phyloP scores from a whole-genome alignment of 495 filamentous ascomycete species.

The Emericellopsis terricola region DNA sequence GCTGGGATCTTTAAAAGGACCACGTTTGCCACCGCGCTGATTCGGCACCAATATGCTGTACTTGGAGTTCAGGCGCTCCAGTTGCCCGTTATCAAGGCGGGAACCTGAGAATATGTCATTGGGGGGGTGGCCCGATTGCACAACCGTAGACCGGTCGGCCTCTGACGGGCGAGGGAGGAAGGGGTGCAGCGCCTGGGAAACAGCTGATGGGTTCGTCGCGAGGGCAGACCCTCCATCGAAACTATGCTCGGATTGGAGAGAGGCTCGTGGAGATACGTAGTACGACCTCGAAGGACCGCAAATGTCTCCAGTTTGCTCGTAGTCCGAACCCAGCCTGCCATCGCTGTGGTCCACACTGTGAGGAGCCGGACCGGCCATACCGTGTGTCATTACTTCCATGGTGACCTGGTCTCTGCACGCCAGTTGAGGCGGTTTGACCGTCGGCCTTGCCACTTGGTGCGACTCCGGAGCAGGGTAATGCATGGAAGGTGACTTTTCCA shows the following conservation, averaged over 20 bases:
- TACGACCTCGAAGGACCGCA: background rate
- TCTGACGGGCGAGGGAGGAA: background rate
- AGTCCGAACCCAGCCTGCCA: background rate
- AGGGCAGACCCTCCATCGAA: background rate
- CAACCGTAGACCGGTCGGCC: background rate
- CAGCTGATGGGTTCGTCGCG: too few species aligned
- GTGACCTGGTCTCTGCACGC: background rate
- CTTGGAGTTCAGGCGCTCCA: background rate
- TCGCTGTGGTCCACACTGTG: background rate
- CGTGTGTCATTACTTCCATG: background rate
- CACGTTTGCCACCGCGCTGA: constrained; percentile 9
- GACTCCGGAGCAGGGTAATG: background rate
- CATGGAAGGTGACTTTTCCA: background rate
- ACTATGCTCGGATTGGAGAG: background rate
- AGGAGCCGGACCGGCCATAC: too few species aligned
- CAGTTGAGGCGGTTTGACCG: background rate
- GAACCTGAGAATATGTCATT: background rate
- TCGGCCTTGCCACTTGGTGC: background rate
- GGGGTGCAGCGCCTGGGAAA: too few species aligned
- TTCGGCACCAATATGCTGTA: background rate
- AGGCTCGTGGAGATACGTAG: too few species aligned
- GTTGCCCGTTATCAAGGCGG: background rate
- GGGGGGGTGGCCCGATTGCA: background rate
- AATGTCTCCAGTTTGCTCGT: background rate
- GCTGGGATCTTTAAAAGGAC: constrained; percentile 27